phyloP scores from a whole-genome alignment of 176 grass and related monocot species.

The Zizania latifolia region DNA sequence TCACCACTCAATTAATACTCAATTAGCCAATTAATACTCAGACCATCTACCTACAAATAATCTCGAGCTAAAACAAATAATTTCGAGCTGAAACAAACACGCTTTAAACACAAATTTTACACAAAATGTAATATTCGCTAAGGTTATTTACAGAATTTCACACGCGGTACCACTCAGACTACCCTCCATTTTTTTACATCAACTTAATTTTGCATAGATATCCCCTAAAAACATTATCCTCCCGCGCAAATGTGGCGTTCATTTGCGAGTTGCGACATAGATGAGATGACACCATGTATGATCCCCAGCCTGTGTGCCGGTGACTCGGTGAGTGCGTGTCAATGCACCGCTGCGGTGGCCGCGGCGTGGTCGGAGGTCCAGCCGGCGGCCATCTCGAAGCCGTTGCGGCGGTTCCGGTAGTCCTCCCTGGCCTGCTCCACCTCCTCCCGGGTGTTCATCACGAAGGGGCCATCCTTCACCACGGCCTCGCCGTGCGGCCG shows the following conservation, averaged over 20 bases:
- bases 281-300: not conserved
- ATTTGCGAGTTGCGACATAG: not conserved
- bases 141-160: not conserved
- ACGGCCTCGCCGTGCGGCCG: constrained; percentile 58
- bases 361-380: constrained; percentile 37
- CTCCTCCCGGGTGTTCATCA: constrained; percentile 76
- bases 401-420: constrained; percentile 47
- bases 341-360: not conserved
- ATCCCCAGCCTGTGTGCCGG: no score
- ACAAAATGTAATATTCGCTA: not conserved
- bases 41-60: no score
- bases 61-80: no score
- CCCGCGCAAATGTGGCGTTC: not conserved
- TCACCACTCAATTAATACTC: no score
- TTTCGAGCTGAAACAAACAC: no score
- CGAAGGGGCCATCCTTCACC: constrained; percentile 51
- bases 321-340: not conserved
- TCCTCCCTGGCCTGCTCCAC: constrained; percentile 62
- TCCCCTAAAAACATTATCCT: not conserved
- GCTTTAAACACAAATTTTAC: not conserved
- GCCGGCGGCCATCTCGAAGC: constrained; percentile 63
- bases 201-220: not conserved
- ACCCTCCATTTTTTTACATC: not conserved
- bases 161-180: not conserved
- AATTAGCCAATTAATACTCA: no score